Evolutionary conservation across 176 grass and related monocot genomes (phyloP), one percentile per base, ranked within the genome.

Genomic region (Zizania latifolia): DNA sequence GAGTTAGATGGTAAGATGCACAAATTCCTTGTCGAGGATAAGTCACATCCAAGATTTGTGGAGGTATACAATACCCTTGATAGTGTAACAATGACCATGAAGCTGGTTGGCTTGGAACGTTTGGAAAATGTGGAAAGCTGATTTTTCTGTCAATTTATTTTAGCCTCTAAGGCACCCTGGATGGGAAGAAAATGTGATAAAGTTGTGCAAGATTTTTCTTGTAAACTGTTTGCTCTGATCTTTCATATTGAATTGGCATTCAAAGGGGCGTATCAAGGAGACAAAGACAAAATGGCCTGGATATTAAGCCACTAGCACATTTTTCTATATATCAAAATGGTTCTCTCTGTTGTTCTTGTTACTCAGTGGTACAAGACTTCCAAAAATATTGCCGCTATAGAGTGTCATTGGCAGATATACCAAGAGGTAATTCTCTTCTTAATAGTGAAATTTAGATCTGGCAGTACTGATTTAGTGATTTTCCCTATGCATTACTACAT

Each of bases 1-100:
- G 91, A 93, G 70, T 62, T 90, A 17, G 70, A 82, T 29, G 87
- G 84, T 11, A 83, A 31, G 64, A 87, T 90, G 80, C 87, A 88
- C 32, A 85, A 85, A 69, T 93, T 93, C 51, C 70, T 93, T 41
- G 87, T 90, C 24, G 87, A 80, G 41, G 91, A 93, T 56, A 90
- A 72, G 61, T 93, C 78, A 0, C 91, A 90, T 82, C 74, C 70
- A 30, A 82, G 78, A 73, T 85, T 38, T 69, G 74, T 80, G 79
- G 87, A 69, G 43, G 85, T 90, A 19, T 93, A 90, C 60, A 38
- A 70, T 14, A 54, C 68, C 32, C 48, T 93, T 37, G 70, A 93
- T 72, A 82, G 46, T 62, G 44, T 93, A 40, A 90, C 87, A 46
- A 34, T 80, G 44, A 68, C 31, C 43, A 90, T 93, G 85, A 87